Evolutionary conservation across 768 basidiomycete species (phyloP).

Genomic region (Termitomyces bulborhizus): DNA sequence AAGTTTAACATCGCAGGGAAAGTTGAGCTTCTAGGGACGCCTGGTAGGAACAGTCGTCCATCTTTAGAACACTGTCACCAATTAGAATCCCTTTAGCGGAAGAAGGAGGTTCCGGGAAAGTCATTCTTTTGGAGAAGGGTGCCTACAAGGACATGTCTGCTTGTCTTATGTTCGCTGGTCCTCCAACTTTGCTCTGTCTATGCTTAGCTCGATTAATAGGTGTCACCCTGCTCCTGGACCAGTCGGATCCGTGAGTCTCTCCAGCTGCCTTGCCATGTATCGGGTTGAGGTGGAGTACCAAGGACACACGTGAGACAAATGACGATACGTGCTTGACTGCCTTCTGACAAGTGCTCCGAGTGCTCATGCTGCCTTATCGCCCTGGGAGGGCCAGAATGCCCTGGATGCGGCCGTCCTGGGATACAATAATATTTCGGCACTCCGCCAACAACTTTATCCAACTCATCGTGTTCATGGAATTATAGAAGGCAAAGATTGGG

Average conservation of each 20-base stretch:
- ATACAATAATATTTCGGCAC: slow-evolving; percentile 71
- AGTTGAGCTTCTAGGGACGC: slow-evolving; percentile 71
- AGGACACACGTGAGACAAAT: slow-evolving; percentile 58
- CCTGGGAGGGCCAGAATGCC: slow-evolving; percentile 83
- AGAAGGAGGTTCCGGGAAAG: slow-evolving; percentile 74
- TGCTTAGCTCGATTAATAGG: slow-evolving; percentile 31
- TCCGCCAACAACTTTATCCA: slow-evolving; percentile 79
- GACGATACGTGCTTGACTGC: not conserved
- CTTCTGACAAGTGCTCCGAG: slow-evolving; percentile 25
- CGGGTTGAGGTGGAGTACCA: slow-evolving; percentile 56
- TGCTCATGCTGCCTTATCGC: slow-evolving; percentile 72
- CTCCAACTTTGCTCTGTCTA: not conserved
- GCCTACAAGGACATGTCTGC: slow-evolving; percentile 73
- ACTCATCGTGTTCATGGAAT: slow-evolving; percentile 77
- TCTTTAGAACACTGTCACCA: not conserved
- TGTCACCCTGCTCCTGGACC: slow-evolving; percentile 82
- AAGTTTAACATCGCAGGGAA: slow-evolving; percentile 60
- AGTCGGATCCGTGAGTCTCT: slow-evolving; percentile 58
- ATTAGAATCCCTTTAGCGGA: slow-evolving; percentile 42
- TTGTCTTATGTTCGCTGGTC: slow-evolving; percentile 57
- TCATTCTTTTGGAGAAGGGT: slow-evolving; percentile 59
- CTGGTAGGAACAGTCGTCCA: slow-evolving; percentile 37
- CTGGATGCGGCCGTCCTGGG: slow-evolving; percentile 85
- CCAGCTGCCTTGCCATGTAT: slow-evolving; percentile 57
- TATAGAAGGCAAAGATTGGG: slow-evolving; percentile 72